phyloP scores from a whole-genome alignment of 495 filamentous ascomycete species.

The Penicillium odoratum region DNA sequence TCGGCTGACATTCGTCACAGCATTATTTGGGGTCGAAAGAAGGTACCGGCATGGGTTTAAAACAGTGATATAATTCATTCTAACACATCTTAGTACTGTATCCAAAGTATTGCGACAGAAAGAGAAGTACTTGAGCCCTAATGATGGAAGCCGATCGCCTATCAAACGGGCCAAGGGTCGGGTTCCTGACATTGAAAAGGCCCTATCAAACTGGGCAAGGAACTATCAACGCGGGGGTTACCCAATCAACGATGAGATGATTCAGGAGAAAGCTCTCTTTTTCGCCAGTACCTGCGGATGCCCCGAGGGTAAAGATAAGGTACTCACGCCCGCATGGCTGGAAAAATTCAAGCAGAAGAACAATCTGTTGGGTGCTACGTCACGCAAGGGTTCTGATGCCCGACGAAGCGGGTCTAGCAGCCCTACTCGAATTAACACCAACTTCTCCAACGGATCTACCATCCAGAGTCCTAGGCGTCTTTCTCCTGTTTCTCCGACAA shows the following conservation, averaged over 20 bases:
- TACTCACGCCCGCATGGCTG: slow-evolving; percentile 76
- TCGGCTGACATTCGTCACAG: slow-evolving; percentile 44
- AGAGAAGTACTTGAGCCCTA: slow-evolving; percentile 90
- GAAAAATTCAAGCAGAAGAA: slow-evolving; percentile 98
- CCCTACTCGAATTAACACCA: slow-evolving; percentile 45
- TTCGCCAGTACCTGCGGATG: slow-evolving; percentile 79
- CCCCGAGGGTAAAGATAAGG: slow-evolving; percentile 74
- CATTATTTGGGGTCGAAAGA: slow-evolving; percentile 95
- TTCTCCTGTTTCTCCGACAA: slow-evolving; percentile 70
- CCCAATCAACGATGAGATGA: slow-evolving; percentile 75
- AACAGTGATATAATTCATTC: slow-evolving; percentile 14
- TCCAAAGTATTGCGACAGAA: slow-evolving; percentile 97
- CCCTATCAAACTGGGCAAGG: slow-evolving; percentile 83
- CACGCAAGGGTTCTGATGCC: slow-evolving; percentile 68
- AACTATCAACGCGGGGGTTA: slow-evolving; percentile 79
- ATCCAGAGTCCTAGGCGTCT: slow-evolving; percentile 66
- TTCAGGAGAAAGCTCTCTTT: slow-evolving; percentile 82
- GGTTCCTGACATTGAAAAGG: slow-evolving; percentile 92
- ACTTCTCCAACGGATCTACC: slow-evolving; percentile 52
- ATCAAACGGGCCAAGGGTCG: slow-evolving; percentile 88
- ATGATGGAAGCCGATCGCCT: slow-evolving; percentile 84
- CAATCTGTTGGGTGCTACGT: slow-evolving; percentile 64
- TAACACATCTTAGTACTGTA: slow-evolving; percentile 70
- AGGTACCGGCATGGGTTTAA: slow-evolving; percentile 59
- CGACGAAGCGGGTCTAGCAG: slow-evolving; percentile 56